Evolutionary conservation across 345 rosid genomes (phyloP), one percentile per base, ranked within the genome.

Genomic region (Eucalyptus cloeziana): DNA sequence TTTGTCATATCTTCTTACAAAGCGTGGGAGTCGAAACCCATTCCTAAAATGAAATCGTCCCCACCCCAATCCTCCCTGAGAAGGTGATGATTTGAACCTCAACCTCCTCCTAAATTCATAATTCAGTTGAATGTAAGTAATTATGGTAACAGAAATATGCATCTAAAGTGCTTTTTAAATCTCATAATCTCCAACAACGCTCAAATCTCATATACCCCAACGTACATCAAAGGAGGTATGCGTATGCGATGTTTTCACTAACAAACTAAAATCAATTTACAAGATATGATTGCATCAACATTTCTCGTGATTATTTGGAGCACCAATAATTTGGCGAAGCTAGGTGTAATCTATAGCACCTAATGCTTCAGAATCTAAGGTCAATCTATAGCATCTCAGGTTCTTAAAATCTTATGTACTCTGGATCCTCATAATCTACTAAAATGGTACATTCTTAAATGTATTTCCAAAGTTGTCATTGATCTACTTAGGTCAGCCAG

Each of bases 221-320:
- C 4, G 1, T 10, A 4, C 7, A 19, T 0, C 45, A 10, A 37
- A 71, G 8, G 24, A 3, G 81, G 19, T 37, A 10, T 10, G 45
- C 0, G 6, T 19, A 67, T 67, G 43, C 12, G 31, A 67, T 31
- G 24, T 31, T 67, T 67, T 67, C 76, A 37, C 7, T 69, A 69
- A 31, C 43, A 31, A 69, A 31, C 43, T 1, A 69, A 16, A 67
- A 69, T 1, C 22, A 16, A 16, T 33, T 24, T 31, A 31, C 12
- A 31, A 69, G 80, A 17, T 16, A 8, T 16, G 13, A 22, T 71
- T 0, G 5, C 45, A 37, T 71, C 81, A 71, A 71, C 13, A 17
- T 69, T 16, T 33, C 43, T 33, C 3, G 3, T 33, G 44, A 69
- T 69, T 33, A 9, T 69, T 37, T 17, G 25, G 0, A 33, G 80